A percentile compares a stretch with the other conserved stretches of the same genome.
phyloP scores from a whole-genome alignment of 306 rosid genomes.

The Luffa acutangula region DNA sequence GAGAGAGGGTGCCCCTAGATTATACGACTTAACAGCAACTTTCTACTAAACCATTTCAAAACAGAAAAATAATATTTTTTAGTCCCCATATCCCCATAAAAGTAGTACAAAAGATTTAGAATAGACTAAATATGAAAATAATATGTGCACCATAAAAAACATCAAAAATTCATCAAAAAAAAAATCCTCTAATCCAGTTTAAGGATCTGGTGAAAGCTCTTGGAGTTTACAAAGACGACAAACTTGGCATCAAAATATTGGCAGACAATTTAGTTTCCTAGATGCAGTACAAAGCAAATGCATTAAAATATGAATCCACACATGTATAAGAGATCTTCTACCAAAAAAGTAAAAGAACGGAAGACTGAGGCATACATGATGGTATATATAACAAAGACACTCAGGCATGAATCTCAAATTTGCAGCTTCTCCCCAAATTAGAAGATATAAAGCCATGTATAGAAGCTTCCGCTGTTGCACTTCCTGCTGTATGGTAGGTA shows the following conservation, averaged over 20 bases:
- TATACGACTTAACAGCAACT: neutral
- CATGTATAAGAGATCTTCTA: neutral
- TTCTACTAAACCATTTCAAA: neutral
- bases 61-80: neutral
- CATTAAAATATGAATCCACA: neutral
- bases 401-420: slow-evolving; percentile 98
- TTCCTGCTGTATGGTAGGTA: slow-evolving; percentile 98
- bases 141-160: neutral
- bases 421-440: slow-evolving; percentile 99
- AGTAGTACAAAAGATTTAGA: neutral
- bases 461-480: slow-evolving; percentile 95
- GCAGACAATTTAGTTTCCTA: neutral
- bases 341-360: neutral
- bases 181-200: neutral
- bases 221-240: neutral
- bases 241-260: neutral
- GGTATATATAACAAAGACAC: slow-evolving; percentile 96
- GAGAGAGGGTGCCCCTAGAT: neutral
- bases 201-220: neutral
- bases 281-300: neutral
- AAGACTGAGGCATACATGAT: slow-evolving; percentile 52
- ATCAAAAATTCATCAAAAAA: neutral
- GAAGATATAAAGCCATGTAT: slow-evolving; percentile 93
- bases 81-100: neutral
- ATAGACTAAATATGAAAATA: neutral